Evolutionary conservation across 2,329 filamentous ascomycete species (phyloP), one percentile per base, ranked within the genome.

Genomic region (Aaosphaeria arxii): DNA sequence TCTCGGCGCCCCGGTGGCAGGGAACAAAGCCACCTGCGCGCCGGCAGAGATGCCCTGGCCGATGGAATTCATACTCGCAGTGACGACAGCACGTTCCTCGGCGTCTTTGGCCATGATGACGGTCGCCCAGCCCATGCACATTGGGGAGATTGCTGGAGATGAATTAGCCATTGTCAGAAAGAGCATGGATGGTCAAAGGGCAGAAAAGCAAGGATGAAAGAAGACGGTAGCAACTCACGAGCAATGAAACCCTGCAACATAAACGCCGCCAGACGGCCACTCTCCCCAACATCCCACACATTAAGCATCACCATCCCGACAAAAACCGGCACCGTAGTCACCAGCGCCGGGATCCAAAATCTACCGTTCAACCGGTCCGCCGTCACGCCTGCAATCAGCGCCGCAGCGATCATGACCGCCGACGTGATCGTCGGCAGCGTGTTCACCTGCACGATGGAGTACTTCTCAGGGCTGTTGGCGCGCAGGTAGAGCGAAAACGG

Each of bases 401-500:
- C 39, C 11, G 32, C 28, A 6, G 71, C 63, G 42, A 74, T 66
- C 29, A 61, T 67, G 5, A 74, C 55, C 1, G 73, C 74, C 1
- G 69, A 71, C 1, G 66, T 64, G 7, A 71, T 63, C 1, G 72
- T 75, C 5, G 72, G 71, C 5, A 75, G 54, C 0, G 69, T 74
- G 54, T 76, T 75, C 47, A 75, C 65, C 36, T 64, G 64, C 1
- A 66, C 63, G 11, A 74, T 59, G 1, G 72, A 73, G 40, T 54
- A 54, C 32, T 48, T 47, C 5, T 45, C 11, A 24, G 17, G 17
- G 9, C 47, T 49, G n/a, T 54, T 52, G 53, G 68, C 70, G 52
- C 71, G 71, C 39, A 75, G 63, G 48, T 74, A 75, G 2, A 74
- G 56, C 6, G 63, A 69, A 48, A 74, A 74, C 0, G 71, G 70